Conservation (phyloP, 768 basidiomycete genomes). For the Pleurotus eryngii region DNA sequence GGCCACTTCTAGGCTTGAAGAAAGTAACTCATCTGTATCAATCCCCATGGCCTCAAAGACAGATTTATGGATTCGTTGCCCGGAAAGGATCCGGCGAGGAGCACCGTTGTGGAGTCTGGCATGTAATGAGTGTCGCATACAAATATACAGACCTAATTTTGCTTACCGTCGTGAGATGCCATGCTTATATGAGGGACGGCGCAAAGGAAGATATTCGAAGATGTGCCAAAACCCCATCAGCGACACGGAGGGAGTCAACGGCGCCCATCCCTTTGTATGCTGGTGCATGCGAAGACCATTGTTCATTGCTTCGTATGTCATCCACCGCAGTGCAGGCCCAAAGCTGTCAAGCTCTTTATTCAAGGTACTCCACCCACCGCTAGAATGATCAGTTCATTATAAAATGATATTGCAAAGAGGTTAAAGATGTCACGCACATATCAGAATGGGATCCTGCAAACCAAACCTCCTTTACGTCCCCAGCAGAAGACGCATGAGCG, state of each 20-base stretch:
- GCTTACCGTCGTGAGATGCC: not conserved
- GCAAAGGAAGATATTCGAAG: not conserved
- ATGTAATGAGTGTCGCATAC: not conserved
- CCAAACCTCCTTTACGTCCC: conserved; percentile 37
- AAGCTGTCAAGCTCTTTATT: not conserved
- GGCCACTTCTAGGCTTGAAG: too few species aligned
- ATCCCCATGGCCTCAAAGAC: not conserved
- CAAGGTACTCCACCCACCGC: conserved; percentile 4
- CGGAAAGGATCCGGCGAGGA: not conserved
- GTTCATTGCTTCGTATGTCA: conserved; percentile 3
- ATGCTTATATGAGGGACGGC: not conserved
- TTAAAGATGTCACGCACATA: conserved; percentile 21
- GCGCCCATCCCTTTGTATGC: not conserved
- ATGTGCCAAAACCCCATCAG: not conserved
- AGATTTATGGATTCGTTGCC: not conserved
- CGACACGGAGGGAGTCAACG: not conserved
- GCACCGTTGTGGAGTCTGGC: not conserved
- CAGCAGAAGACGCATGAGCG: conserved; percentile 7
- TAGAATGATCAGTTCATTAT: not conserved
- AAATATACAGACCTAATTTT: not conserved
- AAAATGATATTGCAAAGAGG: not conserved
- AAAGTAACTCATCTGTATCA: too few species aligned
- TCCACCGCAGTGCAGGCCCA: conserved; percentile 7
- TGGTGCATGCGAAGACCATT: not conserved
- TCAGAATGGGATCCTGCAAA: conserved; percentile 38